Percentiles rank a stretch among this genome's conserved stretches.
Conservation (phyloP, 148 eudicot genomes). For the Arctostaphylos glauca region DNA sequence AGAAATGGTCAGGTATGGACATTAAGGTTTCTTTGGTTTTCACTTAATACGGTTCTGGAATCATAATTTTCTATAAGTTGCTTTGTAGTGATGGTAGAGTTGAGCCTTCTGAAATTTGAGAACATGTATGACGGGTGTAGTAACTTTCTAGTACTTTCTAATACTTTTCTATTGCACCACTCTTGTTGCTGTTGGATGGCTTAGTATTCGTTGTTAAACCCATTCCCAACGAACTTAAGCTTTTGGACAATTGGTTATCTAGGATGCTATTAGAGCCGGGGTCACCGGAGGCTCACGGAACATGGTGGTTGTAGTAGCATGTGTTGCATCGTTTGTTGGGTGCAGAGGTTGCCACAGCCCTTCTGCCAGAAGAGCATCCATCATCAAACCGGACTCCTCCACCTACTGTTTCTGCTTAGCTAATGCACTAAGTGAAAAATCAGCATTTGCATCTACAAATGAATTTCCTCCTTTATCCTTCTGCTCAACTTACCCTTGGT, state of each 20-base stretch:
- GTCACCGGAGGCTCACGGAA: not conserved
- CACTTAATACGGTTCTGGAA: not conserved
- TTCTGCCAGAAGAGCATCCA: not conserved
- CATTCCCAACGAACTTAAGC: not conserved
- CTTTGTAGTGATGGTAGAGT: slow-evolving; percentile 9
- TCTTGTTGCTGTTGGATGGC: not conserved
- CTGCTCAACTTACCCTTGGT: not conserved
- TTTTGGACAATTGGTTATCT: not conserved
- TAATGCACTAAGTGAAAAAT: not conserved
- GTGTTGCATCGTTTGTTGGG: not conserved
- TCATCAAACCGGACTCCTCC: not conserved
- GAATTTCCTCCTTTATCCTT: not conserved
- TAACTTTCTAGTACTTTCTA: not conserved
- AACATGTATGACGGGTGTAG: not conserved
- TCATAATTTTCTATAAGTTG: not conserved
- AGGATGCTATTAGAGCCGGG: not conserved
- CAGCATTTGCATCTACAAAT: not conserved
- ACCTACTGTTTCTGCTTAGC: not conserved
- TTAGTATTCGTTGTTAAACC: not conserved
- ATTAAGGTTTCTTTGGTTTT: not conserved
- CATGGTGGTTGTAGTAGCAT: not conserved
- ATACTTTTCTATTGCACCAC: not conserved
- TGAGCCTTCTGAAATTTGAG: slow-evolving; percentile 7
- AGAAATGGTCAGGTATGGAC: slow-evolving; percentile 77
- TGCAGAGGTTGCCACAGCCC: not conserved